Conservation (phyloP, 805 yeast genomes). For the Candida namnaoensis region DNA sequence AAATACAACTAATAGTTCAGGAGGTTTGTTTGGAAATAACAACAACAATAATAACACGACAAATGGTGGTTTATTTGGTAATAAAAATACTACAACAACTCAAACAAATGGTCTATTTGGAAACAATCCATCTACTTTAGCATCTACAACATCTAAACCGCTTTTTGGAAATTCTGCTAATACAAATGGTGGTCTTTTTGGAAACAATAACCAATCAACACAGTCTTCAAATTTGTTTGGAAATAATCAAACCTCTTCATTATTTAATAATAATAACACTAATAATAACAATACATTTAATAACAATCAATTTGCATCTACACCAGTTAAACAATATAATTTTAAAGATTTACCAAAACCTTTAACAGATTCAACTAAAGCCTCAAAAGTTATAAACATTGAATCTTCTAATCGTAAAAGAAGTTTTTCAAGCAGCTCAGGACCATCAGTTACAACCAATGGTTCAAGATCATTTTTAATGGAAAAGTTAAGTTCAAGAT, state of each 20-base stretch:
- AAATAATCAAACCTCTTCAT: background rate
- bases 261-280: slow-evolving; percentile 1
- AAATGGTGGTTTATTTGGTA: slow-evolving; percentile 21
- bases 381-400: slow-evolving; percentile 6
- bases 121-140: background rate
- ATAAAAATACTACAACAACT: slow-evolving; percentile 1
- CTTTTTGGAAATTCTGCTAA: too few species aligned
- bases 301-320: slow-evolving; percentile 21
- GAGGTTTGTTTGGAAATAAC: slow-evolving; percentile 15
- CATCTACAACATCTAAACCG: too few species aligned
- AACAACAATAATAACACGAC: slow-evolving; percentile 2
- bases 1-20: slow-evolving; percentile 1
- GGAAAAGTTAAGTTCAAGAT: slow-evolving; percentile 26
- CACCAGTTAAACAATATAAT: slow-evolving; percentile 19
- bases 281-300: slow-evolving; percentile 2
- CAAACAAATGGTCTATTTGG: slow-evolving; percentile 1
- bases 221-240: slow-evolving; percentile 3
- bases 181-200: slow-evolving; percentile 2
- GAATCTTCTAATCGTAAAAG: slow-evolving; percentile 12
- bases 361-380: slow-evolving; percentile 22
- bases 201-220: background rate
- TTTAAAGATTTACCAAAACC: slow-evolving; percentile 29
- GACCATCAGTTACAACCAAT: slow-evolving; percentile 8
- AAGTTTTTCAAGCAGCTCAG: slow-evolving; percentile 13
- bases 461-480: slow-evolving; percentile 19